Percentiles rank a stretch among this genome's conserved stretches.
These are phyloP conservation scores for Parietichytrium sp. DNA, from an alignment of 108 stramenopile genomes.

Conservation along the genomic window DNA sequence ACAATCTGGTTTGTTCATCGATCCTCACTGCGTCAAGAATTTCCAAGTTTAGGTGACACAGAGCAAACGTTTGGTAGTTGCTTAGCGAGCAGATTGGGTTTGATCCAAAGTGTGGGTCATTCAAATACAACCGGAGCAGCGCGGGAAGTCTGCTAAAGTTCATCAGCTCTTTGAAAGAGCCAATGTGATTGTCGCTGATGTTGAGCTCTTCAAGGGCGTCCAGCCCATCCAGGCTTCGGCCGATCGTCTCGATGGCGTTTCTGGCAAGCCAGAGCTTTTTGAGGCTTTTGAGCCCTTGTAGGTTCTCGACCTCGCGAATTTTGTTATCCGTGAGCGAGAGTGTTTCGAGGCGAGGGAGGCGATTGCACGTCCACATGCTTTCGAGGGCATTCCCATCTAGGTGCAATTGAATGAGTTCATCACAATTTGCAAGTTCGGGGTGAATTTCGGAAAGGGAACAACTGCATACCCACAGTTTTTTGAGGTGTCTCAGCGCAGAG, in stretches of 20 bases:
- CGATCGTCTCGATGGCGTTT: constrained; percentile 41
- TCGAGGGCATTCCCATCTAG: constrained; percentile 41
- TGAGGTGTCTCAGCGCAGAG: not conserved
- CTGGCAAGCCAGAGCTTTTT: constrained; percentile 49
- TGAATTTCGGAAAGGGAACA: not conserved
- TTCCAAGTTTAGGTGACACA: constrained; percentile 51
- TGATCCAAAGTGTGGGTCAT: constrained; percentile 57
- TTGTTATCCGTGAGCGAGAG: constrained; percentile 57
- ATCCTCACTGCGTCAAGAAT: constrained; percentile 45
- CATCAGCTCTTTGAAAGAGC: constrained; percentile 56
- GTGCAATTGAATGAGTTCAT: not conserved
- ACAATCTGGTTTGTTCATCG: constrained; percentile 47
- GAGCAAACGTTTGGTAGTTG: constrained; percentile 59
- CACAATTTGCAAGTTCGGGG: not conserved
- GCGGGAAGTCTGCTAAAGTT: constrained; percentile 44
- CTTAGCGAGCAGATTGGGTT: constrained; percentile 59
- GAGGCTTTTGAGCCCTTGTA: constrained; percentile 35
- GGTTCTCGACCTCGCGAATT: constrained; percentile 23
- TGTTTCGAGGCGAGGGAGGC: constrained; percentile 31
- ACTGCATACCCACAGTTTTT: constrained; percentile 34
- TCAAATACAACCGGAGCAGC: constrained; percentile 6
- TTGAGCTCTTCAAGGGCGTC: constrained; percentile 43
- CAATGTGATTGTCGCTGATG: constrained; percentile 53
- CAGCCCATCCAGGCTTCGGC: not conserved
- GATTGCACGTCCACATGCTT: constrained; percentile 29